These are phyloP conservation scores for Phytopythium cucurbitacearum DNA, from an alignment of 352 stramenopile genomes.

Conservation along the genomic window DNA sequence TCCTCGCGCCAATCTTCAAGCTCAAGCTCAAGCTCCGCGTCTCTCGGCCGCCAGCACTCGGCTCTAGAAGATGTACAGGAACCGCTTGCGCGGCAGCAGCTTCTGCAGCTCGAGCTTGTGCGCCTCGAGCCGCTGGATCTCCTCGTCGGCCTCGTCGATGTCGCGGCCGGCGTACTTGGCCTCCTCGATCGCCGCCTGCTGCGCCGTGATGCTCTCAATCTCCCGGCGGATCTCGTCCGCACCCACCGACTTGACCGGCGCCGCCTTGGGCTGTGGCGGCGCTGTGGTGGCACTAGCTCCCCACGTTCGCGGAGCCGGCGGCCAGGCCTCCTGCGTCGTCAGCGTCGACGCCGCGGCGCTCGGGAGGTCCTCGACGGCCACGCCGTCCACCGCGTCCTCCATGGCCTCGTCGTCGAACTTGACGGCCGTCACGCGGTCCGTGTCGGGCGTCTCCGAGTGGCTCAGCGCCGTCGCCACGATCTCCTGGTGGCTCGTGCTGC, in stretches of 20 bases:
- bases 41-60: not conserved
- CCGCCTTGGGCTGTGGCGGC: conserved; percentile 14
- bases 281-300: conserved; percentile 35
- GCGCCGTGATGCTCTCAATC: conserved; percentile 49
- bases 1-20: too few species aligned
- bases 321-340: conserved; percentile 32
- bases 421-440: conserved; percentile 56
- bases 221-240: conserved; percentile 36
- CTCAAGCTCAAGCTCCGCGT: not conserved
- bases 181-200: conserved; percentile 60
- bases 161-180: conserved; percentile 74
- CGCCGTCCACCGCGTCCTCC: not conserved
- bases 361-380: conserved; percentile 15
- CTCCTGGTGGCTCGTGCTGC: conserved; percentile 51
- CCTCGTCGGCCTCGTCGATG: conserved; percentile 75
- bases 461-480: conserved; percentile 56
- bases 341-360: conserved; percentile 9
- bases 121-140: conserved; percentile 61
- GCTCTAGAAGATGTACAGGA: conserved; percentile 76
- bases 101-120: conserved; percentile 67
- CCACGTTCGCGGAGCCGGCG: conserved; percentile 41
- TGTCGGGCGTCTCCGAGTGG: conserved; percentile 23
- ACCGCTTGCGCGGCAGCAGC: conserved; percentile 69
- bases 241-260: conserved; percentile 1
- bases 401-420: conserved; percentile 58